Base-by-base conservation (phyloP, 2,329 filamentous ascomycete genomes). In the Aspergillus uvarum region DNA sequence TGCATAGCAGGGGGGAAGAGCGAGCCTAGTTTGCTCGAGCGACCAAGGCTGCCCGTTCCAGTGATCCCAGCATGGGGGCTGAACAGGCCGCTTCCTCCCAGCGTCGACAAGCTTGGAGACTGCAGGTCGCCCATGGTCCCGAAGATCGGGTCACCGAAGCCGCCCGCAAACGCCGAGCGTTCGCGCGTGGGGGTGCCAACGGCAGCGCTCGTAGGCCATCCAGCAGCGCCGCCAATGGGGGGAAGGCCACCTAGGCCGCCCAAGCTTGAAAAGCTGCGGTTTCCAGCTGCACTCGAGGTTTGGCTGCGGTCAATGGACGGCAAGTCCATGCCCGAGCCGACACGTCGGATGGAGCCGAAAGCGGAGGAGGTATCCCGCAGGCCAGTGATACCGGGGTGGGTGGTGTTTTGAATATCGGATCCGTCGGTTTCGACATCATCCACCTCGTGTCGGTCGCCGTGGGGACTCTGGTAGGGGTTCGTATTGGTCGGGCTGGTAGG, bases 381-480 rank as follows among this genome's bases (percentile, higher is more conserved):
- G 42, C 82, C 82, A 56, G 80, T 81, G 57, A 86, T 75, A 12
- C 81, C 81, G 48, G 81, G 80, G 58, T 82, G 80, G 54, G 81
- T 80, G 38, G 78, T 66, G 58, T 81, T 79, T 56, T 81, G 80
- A 54, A 82, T 81, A 62, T 83, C 81, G 51, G 83, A 80, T 26
- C 83, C 83, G 51, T 82, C 81, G 5, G 80, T 78, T 49, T 89
- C 84, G 50, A 83, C 81, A 64, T 85, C 83, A 61, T 87, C 84
- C 19, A 85, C 85, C 51, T 91, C 87, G 5, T 80, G 81, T 49
- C 87, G 87, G 26, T 92, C 89, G 42, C 89, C 90, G 7, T 90
- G 87, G 2, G 95, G 95, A 74, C 94, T 98, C 65, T 93, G 91
- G 73, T 95, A 99, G 1, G 95, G 95, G 72, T 99, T 99, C 3